Conservation (phyloP, 73 alveolate species). For the Paramecium biaurelia region DNA sequence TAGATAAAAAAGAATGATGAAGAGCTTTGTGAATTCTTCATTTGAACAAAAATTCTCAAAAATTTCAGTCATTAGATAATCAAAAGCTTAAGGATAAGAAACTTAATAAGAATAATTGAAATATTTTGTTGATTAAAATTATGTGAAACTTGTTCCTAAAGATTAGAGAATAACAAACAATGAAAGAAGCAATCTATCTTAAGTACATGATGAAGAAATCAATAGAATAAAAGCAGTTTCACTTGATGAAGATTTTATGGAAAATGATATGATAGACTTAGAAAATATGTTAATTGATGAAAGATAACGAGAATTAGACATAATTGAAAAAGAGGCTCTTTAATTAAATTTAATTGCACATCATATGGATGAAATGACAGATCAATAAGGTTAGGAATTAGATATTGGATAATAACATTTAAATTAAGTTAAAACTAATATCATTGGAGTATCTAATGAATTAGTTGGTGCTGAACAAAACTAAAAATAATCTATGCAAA, state of each 20-base stretch:
- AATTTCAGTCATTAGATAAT: slow-evolving; percentile 4
- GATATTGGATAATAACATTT: neutral
- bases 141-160: neutral
- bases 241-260: neutral
- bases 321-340: slow-evolving; percentile 10
- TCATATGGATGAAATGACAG: neutral
- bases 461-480: neutral
- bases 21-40: neutral
- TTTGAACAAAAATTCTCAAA: neutral
- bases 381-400: neutral
- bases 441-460: neutral
- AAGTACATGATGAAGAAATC: neutral
- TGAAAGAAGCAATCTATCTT: neutral
- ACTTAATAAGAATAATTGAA: neutral
- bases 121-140: slow-evolving; percentile 39
- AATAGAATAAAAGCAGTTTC: slow-evolving; percentile 14
- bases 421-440: neutral
- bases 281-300: slow-evolving; percentile 50
- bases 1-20: neutral
- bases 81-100: neutral
- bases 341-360: neutral
- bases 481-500: neutral
- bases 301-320: slow-evolving; percentile 37
- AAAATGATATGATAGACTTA: slow-evolving; percentile 26
- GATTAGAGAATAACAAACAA: neutral